Percentiles rank a stretch among this genome's conserved stretches.
These are phyloP conservation scores for Trypanosoma boissoni DNA, from an alignment of 208 protist species.

Conservation along the genomic window DNA sequence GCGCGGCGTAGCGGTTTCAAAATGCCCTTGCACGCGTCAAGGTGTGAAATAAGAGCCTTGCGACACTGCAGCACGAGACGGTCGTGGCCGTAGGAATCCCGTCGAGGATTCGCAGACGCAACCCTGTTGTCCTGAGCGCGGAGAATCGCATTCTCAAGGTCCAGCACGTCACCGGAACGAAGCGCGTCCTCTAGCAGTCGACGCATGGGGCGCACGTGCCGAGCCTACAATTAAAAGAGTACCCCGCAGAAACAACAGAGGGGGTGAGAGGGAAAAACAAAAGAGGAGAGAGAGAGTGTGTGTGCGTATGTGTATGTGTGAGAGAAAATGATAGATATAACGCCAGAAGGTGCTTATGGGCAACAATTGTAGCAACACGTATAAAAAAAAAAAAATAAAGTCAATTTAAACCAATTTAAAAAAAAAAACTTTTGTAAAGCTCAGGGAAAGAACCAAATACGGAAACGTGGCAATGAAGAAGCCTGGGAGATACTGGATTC, in stretches of 20 bases:
- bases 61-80: conserved; percentile 24
- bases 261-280: neutral
- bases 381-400: too few relatives aligned
- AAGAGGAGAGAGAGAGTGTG: neutral
- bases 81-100: conserved; percentile 18
- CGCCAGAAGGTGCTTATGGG: too few relatives aligned
- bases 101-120: neutral
- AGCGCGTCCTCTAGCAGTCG: conserved; percentile 30
- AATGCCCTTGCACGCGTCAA: conserved; percentile 49
- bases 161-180: conserved; percentile 58
- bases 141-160: conserved; percentile 59
- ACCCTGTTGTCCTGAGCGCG: conserved; percentile 27
- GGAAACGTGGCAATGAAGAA: too few relatives aligned
- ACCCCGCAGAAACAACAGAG: neutral
- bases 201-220: conserved; percentile 4
- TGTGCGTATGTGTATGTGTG: too few relatives aligned
- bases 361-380: too few relatives aligned
- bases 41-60: conserved; percentile 37
- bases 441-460: too few relatives aligned
- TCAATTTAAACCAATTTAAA: too few relatives aligned
- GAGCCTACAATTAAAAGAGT: too few relatives aligned
- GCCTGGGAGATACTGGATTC: too few relatives aligned
- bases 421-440: too few relatives aligned
- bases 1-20: conserved; percentile 62
- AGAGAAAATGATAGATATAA: too few relatives aligned